These are phyloP conservation scores for Mycothermus thermophilus DNA, from an alignment of 495 filamentous ascomycete genomes.

Conservation along the genomic window DNA sequence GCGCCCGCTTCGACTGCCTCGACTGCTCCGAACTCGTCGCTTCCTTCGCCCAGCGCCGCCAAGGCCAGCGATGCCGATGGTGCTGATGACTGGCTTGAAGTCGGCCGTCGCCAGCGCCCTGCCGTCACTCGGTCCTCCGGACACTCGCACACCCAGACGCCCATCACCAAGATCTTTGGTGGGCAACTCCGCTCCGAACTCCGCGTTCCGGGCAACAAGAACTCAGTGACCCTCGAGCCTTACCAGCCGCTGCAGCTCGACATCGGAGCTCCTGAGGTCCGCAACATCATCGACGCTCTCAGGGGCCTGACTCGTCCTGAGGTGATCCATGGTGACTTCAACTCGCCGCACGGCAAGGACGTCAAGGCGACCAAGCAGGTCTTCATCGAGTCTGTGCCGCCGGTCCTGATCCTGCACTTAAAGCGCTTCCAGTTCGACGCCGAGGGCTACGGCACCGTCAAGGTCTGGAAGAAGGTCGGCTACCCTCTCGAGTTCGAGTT, in stretches of 20 bases:
- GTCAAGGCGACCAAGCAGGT: conserved; percentile 80
- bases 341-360: conserved; percentile 62
- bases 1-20: conserved; percentile 27
- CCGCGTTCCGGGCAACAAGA: conserved; percentile 71
- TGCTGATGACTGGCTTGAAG: conserved; percentile 72
- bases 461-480: conserved; percentile 96
- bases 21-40: conserved; percentile 25
- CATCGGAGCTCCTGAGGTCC: conserved; percentile 70
- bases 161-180: conserved; percentile 87
- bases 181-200: conserved; percentile 85
- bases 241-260: conserved; percentile 93
- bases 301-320: conserved; percentile 73
- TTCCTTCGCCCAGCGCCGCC: conserved; percentile 24
- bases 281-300: conserved; percentile 84
- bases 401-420: conserved; percentile 84
- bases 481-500: conserved; percentile 93
- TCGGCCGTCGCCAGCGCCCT: conserved; percentile 79
- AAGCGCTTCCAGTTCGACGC: conserved; percentile 96
- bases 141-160: conserved; percentile 54
- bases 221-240: conserved; percentile 81
- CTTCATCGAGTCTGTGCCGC: conserved; percentile 84
- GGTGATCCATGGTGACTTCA: conserved; percentile 74
- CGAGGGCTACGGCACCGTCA: conserved; percentile 71
- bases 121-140: conserved; percentile 83
- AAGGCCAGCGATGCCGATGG: conserved; percentile 25